Evolutionary conservation across 345 rosid genomes (phyloP).

Genomic region (Eucalyptus erythrocorys): DNA sequence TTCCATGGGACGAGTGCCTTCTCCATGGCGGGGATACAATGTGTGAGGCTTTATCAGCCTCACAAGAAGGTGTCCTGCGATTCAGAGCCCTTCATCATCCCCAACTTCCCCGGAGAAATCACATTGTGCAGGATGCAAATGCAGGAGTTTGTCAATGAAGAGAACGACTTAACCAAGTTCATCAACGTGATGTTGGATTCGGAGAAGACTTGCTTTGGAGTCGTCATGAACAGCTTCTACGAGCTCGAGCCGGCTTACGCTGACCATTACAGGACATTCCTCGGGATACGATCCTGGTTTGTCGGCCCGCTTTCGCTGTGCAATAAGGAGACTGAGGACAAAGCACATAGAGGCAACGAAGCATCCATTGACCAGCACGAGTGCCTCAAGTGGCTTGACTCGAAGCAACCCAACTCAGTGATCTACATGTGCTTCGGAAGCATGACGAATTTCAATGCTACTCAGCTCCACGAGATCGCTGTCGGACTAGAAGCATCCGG

Average conservation of each 20-base stretch:
- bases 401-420: slow-evolving; percentile 22
- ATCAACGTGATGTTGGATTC: slow-evolving; percentile 8
- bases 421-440: slow-evolving; percentile 38
- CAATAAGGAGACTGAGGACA: neutral
- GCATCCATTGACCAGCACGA: slow-evolving; percentile 4
- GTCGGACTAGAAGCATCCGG: slow-evolving; percentile 25
- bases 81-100: slow-evolving; percentile 14
- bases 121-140: slow-evolving; percentile 4
- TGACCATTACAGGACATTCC: slow-evolving; percentile 18
- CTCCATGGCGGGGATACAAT: neutral
- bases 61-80: slow-evolving; percentile 7
- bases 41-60: neutral
- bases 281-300: slow-evolving; percentile 45
- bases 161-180: neutral
- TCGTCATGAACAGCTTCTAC: slow-evolving; percentile 57
- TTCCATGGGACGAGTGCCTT: slow-evolving; percentile 13
- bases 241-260: slow-evolving; percentile 59
- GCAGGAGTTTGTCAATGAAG: neutral
- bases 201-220: slow-evolving; percentile 41
- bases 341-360: neutral
- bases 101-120: slow-evolving; percentile 18
- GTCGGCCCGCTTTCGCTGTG: slow-evolving; percentile 41
- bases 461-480: slow-evolving; percentile 28
- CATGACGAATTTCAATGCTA: neutral
- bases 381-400: slow-evolving; percentile 33